A percentile compares a stretch with the other conserved stretches of the same genome.
Conservation (phyloP, 2,329 filamentous ascomycete genomes). For the Penicillium sp. region DNA sequence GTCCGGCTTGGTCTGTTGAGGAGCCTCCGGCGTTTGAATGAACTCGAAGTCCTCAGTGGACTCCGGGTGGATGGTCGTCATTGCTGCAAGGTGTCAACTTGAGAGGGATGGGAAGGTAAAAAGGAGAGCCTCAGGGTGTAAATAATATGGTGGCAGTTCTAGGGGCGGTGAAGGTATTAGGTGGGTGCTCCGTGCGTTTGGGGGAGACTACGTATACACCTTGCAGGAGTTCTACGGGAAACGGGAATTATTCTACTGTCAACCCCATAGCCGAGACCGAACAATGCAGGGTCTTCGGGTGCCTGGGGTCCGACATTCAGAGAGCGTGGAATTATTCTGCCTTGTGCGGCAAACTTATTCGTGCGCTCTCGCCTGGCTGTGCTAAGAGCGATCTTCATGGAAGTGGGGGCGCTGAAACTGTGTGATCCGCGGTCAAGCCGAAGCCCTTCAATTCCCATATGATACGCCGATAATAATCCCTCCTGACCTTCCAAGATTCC, state of each 20-base stretch:
- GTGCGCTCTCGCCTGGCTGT: slow-evolving; percentile 18
- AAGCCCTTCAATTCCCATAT: slow-evolving; percentile 17
- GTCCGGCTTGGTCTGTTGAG: slow-evolving; percentile 50
- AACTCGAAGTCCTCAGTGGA: slow-evolving; percentile 52
- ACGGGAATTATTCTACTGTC: not conserved
- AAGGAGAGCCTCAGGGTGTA: slow-evolving; percentile 21
- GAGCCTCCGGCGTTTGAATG: slow-evolving; percentile 61
- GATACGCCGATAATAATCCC: slow-evolving; percentile 17
- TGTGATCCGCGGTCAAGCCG: slow-evolving; percentile 20
- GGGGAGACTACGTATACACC: not conserved
- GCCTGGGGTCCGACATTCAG: not conserved
- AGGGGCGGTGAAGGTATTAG: slow-evolving; percentile 19
- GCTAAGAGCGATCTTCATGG: slow-evolving; percentile 17
- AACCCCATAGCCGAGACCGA: not conserved
- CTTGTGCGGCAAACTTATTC: not conserved
- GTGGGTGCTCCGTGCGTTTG: slow-evolving; percentile 6
- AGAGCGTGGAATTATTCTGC: not conserved
- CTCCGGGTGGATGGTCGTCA: slow-evolving; percentile 46
- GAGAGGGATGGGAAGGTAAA: slow-evolving; percentile 21
- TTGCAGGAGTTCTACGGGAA: not conserved
- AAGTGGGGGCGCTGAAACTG: slow-evolving; percentile 29
- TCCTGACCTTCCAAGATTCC: slow-evolving; percentile 7
- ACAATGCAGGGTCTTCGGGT: not conserved
- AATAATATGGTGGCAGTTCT: slow-evolving; percentile 22
- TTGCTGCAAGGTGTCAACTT: slow-evolving; percentile 29